Evolutionary conservation across 2,329 filamentous ascomycete species (phyloP).

Genomic region (Clarireedia paspali): DNA sequence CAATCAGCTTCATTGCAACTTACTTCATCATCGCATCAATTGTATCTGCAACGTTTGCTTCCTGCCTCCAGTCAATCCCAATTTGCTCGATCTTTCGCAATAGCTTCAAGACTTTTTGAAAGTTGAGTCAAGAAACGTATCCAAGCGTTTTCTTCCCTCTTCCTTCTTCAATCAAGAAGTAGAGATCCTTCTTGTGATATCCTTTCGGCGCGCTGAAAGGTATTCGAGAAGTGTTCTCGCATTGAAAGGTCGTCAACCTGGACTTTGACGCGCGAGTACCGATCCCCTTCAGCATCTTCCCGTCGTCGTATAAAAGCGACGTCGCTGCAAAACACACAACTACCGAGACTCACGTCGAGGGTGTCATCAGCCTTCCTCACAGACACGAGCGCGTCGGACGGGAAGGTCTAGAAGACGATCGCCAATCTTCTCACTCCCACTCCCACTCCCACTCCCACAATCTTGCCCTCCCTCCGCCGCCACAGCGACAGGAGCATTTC

Average conservation of each 20-base stretch:
- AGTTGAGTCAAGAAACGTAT: conserved; percentile 14
- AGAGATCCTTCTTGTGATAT: conserved; percentile 61
- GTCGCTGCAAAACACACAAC: conserved; percentile 45
- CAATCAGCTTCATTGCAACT: neutral
- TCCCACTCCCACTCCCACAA: neutral
- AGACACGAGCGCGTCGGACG: conserved; percentile 80
- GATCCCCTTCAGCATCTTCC: conserved; percentile 99
- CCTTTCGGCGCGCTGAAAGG: conserved; percentile 56
- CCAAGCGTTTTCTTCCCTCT: conserved; percentile 31
- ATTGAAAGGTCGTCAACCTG: conserved; percentile 84
- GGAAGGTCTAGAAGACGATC: conserved; percentile 79
- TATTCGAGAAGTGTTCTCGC: conserved; percentile 63
- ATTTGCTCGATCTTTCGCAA: neutral
- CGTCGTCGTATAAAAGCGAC: conserved; percentile 82
- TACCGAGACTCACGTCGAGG: conserved; percentile 73
- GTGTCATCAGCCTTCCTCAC: conserved; percentile 65
- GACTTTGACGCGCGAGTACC: conserved; percentile 99
- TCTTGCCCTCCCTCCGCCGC: neutral
- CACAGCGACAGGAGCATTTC: conserved; percentile 41
- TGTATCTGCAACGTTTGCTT: neutral
- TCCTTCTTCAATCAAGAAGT: conserved; percentile 48
- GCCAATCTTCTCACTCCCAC: conserved; percentile 50
- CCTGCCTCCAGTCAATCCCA: neutral
- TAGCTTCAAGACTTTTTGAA: conserved; percentile 3
- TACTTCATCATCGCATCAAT: neutral